phyloP scores from a whole-genome alignment of 2,329 filamentous ascomycete genomes.

The Tolypocladium ovalisporum region DNA sequence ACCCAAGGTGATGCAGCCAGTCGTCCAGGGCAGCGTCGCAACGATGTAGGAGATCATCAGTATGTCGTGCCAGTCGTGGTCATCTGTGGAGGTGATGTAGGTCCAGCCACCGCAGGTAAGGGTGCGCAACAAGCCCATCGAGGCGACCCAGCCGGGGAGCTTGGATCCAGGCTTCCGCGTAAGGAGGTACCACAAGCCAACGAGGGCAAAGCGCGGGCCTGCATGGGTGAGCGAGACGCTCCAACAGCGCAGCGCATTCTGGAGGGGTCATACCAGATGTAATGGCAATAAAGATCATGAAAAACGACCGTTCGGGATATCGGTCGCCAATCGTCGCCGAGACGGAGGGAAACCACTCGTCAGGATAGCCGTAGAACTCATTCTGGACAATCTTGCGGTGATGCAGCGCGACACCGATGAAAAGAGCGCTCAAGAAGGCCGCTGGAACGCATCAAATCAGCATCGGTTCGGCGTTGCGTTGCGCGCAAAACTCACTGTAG shows the following conservation, averaged over 20 bases:
- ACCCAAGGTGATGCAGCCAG: conserved; percentile 80
- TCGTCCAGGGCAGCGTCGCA: conserved; percentile 87
- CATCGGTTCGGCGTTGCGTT: conserved; percentile 1
- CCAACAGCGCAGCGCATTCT: not conserved
- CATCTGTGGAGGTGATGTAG: conserved; percentile 94
- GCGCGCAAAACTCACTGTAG: conserved; percentile 48
- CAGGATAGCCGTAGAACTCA: conserved; percentile 85
- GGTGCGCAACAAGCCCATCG: conserved; percentile 75
- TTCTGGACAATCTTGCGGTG: conserved; percentile 98
- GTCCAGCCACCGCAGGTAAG: conserved; percentile 96
- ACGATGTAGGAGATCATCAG: conserved; percentile 99
- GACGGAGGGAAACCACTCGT: conserved; percentile 95
- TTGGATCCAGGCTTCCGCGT: conserved; percentile 64
- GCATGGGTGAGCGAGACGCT: conserved; percentile 1
- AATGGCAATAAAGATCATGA: conserved; percentile 94
- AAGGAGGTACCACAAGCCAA: conserved; percentile 84
- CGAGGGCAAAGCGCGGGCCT: conserved; percentile 85
- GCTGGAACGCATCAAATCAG: conserved; percentile 32
- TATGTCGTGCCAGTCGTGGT: conserved; percentile 97
- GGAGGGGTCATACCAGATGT: conserved; percentile 57
- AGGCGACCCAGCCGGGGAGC: conserved; percentile 72
- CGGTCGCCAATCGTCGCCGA: conserved; percentile 95
- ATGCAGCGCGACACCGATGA: conserved; percentile 73
- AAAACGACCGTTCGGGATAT: conserved; percentile 92
- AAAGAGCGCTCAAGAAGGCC: conserved; percentile 77